Evolutionary conservation across 345 rosid genomes (phyloP), one percentile per base, ranked within the genome.

Genomic region (Hibiscus trionum): DNA sequence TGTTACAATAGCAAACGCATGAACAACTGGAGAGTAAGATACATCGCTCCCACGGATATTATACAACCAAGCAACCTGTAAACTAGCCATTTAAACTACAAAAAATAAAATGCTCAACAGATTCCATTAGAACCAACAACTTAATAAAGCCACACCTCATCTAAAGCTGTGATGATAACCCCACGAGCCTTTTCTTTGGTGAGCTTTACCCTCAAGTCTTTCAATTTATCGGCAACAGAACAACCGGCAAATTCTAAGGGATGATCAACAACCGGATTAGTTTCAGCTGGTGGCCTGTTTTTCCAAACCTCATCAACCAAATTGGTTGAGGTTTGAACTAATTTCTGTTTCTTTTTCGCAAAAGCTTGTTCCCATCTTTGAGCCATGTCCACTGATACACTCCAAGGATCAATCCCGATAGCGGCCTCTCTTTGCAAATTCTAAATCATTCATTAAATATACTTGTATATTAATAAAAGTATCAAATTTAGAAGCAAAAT

Each of bases 21-120:
- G 98, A 79, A 87, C 98, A 78, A 95, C 97, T 0, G 99, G 99
- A 81, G 88, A 82, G 66, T 87, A 93, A 74, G 96, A 78, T 19
- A 95, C 96, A 78, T 95, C 99, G 69, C 71, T 84, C 75, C 99
- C 99, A 70, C 98, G 96, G 61, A 95, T 85, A 76, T 95, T 95
- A 79, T 85, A 95, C 74, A 92, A 69, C 99, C 99, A 95, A 80
- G 99, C 99, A 85, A 95, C 99, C 98, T 93, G 86, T 80, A 86
- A 29, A 70, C 47, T 17, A 53, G 76, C 75, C 50, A 37, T 39
- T 29, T 52, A 50, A 29, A 53, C n/a, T 46, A 46, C 15, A 52
- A 11, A 73, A 66, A 46, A 4, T 16, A 58, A 11, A 61, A 52
- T 26, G 47, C 26, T 7, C 42, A 49, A 62, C n/a, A 47, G 44